Evolutionary conservation across 192 early-diverging fungal genomes (phyloP).

Genomic region (Gonapodya prolifera): DNA sequence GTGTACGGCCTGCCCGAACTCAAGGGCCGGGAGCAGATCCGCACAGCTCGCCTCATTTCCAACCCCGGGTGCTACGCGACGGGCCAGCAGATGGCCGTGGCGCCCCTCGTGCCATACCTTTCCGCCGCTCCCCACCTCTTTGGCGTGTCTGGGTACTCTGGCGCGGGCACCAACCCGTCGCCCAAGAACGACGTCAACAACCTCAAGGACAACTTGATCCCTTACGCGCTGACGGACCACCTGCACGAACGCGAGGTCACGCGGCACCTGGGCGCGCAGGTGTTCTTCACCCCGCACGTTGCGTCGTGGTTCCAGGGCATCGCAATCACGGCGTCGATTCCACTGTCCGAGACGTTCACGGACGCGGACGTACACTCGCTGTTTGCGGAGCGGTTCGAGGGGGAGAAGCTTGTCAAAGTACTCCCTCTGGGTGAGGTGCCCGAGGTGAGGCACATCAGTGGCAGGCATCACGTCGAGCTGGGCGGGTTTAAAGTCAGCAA

Average conservation of each 20-base stretch:
- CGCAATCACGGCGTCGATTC: slow-evolving; percentile 74
- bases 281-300: slow-evolving; percentile 84
- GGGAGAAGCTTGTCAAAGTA: slow-evolving; percentile 75
- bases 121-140: slow-evolving; percentile 59
- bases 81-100: slow-evolving; percentile 80
- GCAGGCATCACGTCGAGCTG: slow-evolving; percentile 74
- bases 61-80: slow-evolving; percentile 99
- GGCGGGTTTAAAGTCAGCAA: slow-evolving; percentile 87
- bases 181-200: slow-evolving; percentile 86
- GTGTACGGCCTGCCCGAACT: slow-evolving; percentile 81
- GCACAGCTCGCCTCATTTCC: slow-evolving; percentile 55
- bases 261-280: slow-evolving; percentile 38
- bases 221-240: slow-evolving; percentile 85
- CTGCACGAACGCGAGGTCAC: slow-evolving; percentile 93
- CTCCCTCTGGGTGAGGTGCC: slow-evolving; percentile 53
- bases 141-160: slow-evolving; percentile 95
- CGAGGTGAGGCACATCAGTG: slow-evolving; percentile 75
- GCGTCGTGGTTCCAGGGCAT: slow-evolving; percentile 93
- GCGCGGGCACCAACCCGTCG: slow-evolving; percentile 95
- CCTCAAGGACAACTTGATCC: slow-evolving; percentile 80
- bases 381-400: slow-evolving; percentile 57
- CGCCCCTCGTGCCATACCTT: slow-evolving; percentile 64
- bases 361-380: slow-evolving; percentile 55
- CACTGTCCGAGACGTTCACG: slow-evolving; percentile 60
- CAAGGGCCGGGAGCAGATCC: slow-evolving; percentile 47